Percentiles rank a stretch among this genome's conserved stretches.
These are phyloP conservation scores for Alloascoidea hylecoeti DNA, from an alignment of 805 yeast genomes.

Conservation along the genomic window DNA sequence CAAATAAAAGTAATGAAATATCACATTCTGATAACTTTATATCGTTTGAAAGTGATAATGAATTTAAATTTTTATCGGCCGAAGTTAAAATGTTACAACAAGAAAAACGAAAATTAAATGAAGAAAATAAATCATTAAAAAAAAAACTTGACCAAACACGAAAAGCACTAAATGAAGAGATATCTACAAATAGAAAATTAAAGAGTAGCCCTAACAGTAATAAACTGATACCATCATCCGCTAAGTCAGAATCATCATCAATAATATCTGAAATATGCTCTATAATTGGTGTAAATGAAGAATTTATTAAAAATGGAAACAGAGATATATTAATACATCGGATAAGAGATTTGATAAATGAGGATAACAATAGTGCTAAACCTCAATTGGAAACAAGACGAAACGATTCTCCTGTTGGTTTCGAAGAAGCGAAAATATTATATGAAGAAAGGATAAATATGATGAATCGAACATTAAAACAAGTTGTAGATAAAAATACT, in stretches of 20 bases:
- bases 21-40: not conserved
- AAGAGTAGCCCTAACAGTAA: too few relatives aligned
- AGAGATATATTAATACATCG: too few relatives aligned
- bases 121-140: not conserved
- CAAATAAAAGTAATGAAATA: not conserved
- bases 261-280: too few relatives aligned
- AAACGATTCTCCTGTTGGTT: too few relatives aligned
- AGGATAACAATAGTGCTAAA: constrained; percentile 73
- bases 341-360: too few relatives aligned
- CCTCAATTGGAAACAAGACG: constrained; percentile 42
- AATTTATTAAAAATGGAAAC: too few relatives aligned
- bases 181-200: not conserved
- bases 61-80: not conserved
- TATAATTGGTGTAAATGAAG: too few relatives aligned
- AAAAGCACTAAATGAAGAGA: not conserved
- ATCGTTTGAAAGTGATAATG: not conserved
- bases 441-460: not conserved
- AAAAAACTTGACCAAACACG: not conserved
- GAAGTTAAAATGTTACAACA: not conserved
- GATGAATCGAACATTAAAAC: not conserved
- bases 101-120: not conserved
- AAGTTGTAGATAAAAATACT: not conserved
- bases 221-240: too few relatives aligned
- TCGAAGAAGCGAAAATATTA: not conserved
- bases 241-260: too few relatives aligned